phyloP scores from a whole-genome alignment of 2,329 filamentous ascomycete species.

The Diaporthe ampelina region DNA sequence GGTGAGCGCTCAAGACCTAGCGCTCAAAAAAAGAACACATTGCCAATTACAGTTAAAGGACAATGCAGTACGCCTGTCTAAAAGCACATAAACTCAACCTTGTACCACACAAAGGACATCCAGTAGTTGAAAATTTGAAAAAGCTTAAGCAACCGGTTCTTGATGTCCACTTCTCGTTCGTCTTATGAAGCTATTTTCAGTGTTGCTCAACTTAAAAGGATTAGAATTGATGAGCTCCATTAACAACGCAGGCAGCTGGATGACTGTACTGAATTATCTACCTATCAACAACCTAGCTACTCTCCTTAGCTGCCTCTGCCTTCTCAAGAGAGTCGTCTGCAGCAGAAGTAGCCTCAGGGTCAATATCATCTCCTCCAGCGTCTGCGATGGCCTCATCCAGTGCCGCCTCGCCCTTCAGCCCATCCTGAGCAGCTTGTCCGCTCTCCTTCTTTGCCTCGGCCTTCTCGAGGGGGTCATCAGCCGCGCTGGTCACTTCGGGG shows the following conservation, averaged over 20 bases:
- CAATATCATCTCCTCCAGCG: conserved; percentile 14
- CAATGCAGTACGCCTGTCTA: too few relatives aligned
- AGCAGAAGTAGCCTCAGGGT: conserved; percentile 37
- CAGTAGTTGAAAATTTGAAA: too few relatives aligned
- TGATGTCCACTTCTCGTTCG: not conserved
- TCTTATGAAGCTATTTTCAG: too few relatives aligned
- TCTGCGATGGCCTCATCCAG: conserved; percentile 38
- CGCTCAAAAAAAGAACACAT: too few relatives aligned
- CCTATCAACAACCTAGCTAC: not conserved
- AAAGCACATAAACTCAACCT: too few relatives aligned
- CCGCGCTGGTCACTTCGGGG: conserved; percentile 27
- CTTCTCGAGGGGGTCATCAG: conserved; percentile 36
- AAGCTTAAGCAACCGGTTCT: too few relatives aligned
- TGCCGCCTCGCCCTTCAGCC: conserved; percentile 34
- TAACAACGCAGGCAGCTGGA: not conserved
- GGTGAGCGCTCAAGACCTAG: too few relatives aligned
- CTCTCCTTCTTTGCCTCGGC: conserved; percentile 38
- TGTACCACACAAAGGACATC: too few relatives aligned
- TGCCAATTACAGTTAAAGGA: too few relatives aligned
- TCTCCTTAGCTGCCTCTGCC: conserved; percentile 36
- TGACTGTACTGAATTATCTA: not conserved
- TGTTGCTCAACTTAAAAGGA: too few relatives aligned
- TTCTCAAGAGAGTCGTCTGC: conserved; percentile 37
- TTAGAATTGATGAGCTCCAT: too few relatives aligned
- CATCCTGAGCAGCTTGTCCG: conserved; percentile 25